phyloP scores from a whole-genome alignment of 2,329 filamentous ascomycete genomes.

The Colletotrichum tropicicola region DNA sequence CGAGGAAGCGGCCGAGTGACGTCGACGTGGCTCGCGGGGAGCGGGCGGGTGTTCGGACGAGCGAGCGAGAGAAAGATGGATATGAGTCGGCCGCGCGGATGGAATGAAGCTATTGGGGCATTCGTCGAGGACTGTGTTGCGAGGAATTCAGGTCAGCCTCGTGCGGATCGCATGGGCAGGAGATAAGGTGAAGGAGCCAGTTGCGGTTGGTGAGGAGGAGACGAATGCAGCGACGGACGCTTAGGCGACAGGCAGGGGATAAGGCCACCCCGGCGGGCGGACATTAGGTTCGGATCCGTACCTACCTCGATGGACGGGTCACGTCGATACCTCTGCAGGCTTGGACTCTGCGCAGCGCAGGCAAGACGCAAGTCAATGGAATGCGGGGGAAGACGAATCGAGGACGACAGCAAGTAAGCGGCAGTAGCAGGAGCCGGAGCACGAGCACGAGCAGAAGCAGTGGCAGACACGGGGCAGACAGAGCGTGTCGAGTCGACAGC shows the following conservation, averaged over 20 bases:
- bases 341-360: too few species aligned
- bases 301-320: constrained; percentile 8
- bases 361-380: neutral
- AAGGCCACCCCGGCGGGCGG: constrained; percentile 1
- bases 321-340: neutral
- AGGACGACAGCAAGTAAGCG: neutral
- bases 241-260: constrained; percentile 22
- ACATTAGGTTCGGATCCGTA: constrained; percentile 16
- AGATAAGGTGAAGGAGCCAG: too few species aligned
- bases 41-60: neutral
- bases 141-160: constrained; percentile 20
- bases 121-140: constrained; percentile 16
- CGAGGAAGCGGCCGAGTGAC: constrained; percentile 25
- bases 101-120: constrained; percentile 14
- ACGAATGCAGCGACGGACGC: constrained; percentile 20
- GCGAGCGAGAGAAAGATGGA: neutral
- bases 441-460: neutral
- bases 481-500: neutral
- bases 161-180: constrained; percentile 13
- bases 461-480: neutral
- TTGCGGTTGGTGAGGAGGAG: neutral
- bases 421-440: neutral
- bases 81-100: constrained; percentile 3
- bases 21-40: constrained; percentile 28
- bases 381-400: neutral